Percentiles rank a stretch among this genome's conserved stretches.
These are phyloP conservation scores for Fonsecaea monophora DNA, from an alignment of 2,329 filamentous ascomycete genomes.

Conservation along the genomic window DNA sequence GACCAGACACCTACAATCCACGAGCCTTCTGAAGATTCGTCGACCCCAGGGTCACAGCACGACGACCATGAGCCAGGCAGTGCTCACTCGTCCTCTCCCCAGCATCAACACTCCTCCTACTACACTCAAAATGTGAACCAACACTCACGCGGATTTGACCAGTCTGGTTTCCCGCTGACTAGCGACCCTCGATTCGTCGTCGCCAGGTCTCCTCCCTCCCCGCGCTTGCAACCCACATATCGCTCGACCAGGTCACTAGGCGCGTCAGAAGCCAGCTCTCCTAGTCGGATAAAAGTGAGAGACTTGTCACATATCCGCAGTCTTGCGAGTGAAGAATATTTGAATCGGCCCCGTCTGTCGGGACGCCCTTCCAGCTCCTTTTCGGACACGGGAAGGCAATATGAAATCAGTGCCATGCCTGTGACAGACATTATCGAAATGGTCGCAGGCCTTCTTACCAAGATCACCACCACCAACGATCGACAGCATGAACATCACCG, in stretches of 20 bases:
- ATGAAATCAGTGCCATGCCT: conserved; percentile 97
- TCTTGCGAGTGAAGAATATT: conserved; percentile 79
- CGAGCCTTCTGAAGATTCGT: conserved; percentile 18
- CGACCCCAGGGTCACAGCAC: conserved; percentile 28
- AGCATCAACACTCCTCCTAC: conserved; percentile 24
- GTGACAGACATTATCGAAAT: conserved; percentile 98
- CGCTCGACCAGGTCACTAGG: conserved; percentile 53
- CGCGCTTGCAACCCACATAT: conserved; percentile 54
- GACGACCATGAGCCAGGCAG: conserved; percentile 21
- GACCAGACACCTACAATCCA: conserved; percentile 23
- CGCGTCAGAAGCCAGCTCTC: conserved; percentile 54
- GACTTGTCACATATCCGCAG: conserved; percentile 90
- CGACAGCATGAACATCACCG: conserved; percentile 90
- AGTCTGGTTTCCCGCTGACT: conserved; percentile 42
- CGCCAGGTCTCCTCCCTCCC: conserved; percentile 53
- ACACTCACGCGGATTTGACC: conserved; percentile 40
- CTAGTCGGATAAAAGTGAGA: conserved; percentile 76
- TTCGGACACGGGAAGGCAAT: conserved; percentile 66
- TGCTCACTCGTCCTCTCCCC: conserved; percentile 22
- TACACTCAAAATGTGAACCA: conserved; percentile 33
- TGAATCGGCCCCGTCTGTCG: conserved; percentile 60
- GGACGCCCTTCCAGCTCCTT: conserved; percentile 52
- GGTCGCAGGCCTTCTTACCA: conserved; percentile 94
- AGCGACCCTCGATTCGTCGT: conserved; percentile 42
- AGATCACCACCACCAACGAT: conserved; percentile 97